Conservation (phyloP, 257 asterid genomes). For the Petunia secreta region DNA sequence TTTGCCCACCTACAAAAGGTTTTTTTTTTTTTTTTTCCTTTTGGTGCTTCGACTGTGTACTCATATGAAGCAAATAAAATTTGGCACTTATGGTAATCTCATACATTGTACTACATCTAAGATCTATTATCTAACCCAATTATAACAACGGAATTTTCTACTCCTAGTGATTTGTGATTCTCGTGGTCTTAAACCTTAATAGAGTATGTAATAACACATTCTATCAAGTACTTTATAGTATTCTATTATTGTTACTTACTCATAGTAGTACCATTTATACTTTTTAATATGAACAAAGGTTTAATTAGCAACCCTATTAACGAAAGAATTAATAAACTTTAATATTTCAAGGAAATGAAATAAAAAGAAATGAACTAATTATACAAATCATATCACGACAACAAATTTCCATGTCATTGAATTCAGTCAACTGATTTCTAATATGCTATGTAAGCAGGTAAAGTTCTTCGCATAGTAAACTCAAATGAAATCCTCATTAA, state of each 20-base stretch:
- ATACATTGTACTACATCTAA: too few relatives aligned
- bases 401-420: neutral
- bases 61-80: neutral
- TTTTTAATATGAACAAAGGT: too few relatives aligned
- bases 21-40: neutral
- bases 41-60: too few relatives aligned
- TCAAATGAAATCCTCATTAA: neutral
- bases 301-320: neutral
- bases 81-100: neutral
- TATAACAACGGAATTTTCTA: neutral
- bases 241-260: too few relatives aligned
- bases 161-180: neutral
- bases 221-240: too few relatives aligned
- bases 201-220: too few relatives aligned
- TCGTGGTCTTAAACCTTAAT: neutral
- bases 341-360: neutral
- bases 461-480: neutral
- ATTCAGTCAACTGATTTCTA: conserved; percentile 1
- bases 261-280: too few relatives aligned
- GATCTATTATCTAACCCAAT: neutral
- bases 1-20: neutral
- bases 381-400: neutral
- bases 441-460: neutral
- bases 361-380: neutral
- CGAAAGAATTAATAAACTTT: neutral